Evolutionary conservation across 768 basidiomycete genomes (phyloP).

Genomic region (Daedaleopsis nitida): DNA sequence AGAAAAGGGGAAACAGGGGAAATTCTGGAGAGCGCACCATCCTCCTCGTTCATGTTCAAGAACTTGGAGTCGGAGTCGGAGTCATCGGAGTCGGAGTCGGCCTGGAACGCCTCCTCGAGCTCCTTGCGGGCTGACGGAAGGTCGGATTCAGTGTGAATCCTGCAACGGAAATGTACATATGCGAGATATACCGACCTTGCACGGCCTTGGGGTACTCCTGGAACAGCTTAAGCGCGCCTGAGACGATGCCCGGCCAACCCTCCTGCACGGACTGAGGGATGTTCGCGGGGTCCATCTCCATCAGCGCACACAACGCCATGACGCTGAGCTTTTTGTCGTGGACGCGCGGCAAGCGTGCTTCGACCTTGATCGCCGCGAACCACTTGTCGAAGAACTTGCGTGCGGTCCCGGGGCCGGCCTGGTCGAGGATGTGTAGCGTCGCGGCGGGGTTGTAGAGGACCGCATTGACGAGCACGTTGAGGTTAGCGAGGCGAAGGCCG

Average conservation of each 20-base stretch:
- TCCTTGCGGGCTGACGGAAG: conserved; percentile 52
- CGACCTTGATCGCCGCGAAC: conserved; percentile 71
- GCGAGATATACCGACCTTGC: conserved; percentile 52
- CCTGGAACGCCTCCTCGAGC: conserved; percentile 52
- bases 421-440: conserved; percentile 75
- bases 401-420: conserved; percentile 54
- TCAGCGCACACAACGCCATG: conserved; percentile 70
- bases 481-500: conserved; percentile 71
- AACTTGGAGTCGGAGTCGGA: conserved; percentile 51
- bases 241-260: conserved; percentile 78
- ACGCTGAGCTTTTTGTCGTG: conserved; percentile 90
- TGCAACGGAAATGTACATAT: not conserved
- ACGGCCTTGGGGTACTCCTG: conserved; percentile 78
- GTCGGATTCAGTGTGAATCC: too few relatives aligned
- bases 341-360: conserved; percentile 70
- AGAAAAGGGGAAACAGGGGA: not conserved
- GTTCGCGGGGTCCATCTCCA: conserved; percentile 63
- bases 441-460: conserved; percentile 84
- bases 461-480: conserved; percentile 81
- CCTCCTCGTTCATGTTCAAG: conserved; percentile 68
- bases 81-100: conserved; percentile 47
- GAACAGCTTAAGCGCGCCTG: conserved; percentile 71
- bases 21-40: conserved; percentile 41
- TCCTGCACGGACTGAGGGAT: conserved; percentile 64
- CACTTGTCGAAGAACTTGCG: conserved; percentile 83